These are phyloP conservation scores for Candida insectalens DNA, from an alignment of 805 yeast species.

Conservation along the genomic window DNA sequence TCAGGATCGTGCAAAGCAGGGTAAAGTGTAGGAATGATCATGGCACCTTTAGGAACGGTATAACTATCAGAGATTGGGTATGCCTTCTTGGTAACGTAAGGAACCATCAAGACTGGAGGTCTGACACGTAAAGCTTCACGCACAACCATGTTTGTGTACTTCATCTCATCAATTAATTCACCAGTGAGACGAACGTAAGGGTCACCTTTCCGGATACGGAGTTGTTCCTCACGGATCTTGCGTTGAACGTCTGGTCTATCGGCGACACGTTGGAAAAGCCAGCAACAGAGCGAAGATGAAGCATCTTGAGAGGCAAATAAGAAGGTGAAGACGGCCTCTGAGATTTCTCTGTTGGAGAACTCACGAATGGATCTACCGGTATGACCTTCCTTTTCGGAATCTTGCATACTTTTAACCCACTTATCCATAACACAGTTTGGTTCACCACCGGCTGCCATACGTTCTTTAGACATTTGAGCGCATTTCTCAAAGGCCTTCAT, in stretches of 20 bases:
- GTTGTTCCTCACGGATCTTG: slow-evolving; percentile 88
- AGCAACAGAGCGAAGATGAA: slow-evolving; percentile 91
- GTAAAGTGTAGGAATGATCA: slow-evolving; percentile 92
- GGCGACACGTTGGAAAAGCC: slow-evolving; percentile 94
- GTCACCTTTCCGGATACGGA: slow-evolving; percentile 72
- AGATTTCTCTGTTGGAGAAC: slow-evolving; percentile 82
- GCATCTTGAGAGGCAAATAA: slow-evolving; percentile 98
- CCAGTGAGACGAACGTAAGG: slow-evolving; percentile 50
- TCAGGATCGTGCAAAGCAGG: slow-evolving; percentile 98
- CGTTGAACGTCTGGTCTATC: slow-evolving; percentile 87
- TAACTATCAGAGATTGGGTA: slow-evolving; percentile 79
- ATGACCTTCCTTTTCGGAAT: slow-evolving; percentile 27
- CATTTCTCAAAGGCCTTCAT: slow-evolving; percentile 87
- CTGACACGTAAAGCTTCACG: slow-evolving; percentile 88
- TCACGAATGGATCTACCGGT: slow-evolving; percentile 58
- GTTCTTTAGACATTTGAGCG: slow-evolving; percentile 79
- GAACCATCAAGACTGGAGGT: slow-evolving; percentile 98
- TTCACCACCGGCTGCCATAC: slow-evolving; percentile 65
- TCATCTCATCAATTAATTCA: slow-evolving; percentile 78
- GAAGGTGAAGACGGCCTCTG: slow-evolving; percentile 94
- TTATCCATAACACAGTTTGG: slow-evolving; percentile 92
- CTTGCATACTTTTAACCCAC: slow-evolving; percentile 80
- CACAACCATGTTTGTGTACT: slow-evolving; percentile 82
- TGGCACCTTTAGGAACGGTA: slow-evolving; percentile 93
- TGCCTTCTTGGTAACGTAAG: slow-evolving; percentile 80